Evolutionary conservation across 441 rosid species (phyloP), one percentile per base, ranked within the genome.

Genomic region (Arabidopsis lyrata): DNA sequence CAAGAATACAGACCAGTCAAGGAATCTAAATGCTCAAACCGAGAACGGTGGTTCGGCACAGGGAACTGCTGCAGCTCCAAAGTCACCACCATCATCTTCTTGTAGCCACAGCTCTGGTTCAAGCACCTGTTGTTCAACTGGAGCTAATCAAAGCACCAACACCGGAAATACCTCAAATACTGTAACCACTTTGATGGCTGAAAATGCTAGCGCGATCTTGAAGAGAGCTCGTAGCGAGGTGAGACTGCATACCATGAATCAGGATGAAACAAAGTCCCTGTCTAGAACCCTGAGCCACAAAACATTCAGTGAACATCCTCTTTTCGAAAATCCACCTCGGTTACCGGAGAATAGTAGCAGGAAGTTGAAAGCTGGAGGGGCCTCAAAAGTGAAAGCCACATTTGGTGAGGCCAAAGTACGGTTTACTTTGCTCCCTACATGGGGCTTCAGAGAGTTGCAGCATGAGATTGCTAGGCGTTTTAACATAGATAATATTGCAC

Each of bases 41-140:
- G 91, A 80, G 65, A 77, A 63, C 49, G 83, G 77, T 74, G 18
- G 78, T 56, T 76, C 75, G 69, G 70, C 69, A 70, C 78, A 67
- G 13, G 83, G 74, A 53, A 73, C 78, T 49, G 68, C 84, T 35
- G 78, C 85, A 44, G 81, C 83, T 58, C 82, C 86, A 34, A 83
- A 42, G 56, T 86, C 92, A 42, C 89, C 92, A 27, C 89, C 83
- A 61, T 72, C 92, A 44, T 86, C 95, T 63, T 89, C 97, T 5
- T 75, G 87, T 75, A 86, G 92, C 77, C 93, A 82, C 38, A 89
- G 92, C 85, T 85, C 93, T 39, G 85, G 89, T 54, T 87, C 95
- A 78, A 89, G 86, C 72, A 83, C 86, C 5, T 72, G 86, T 69
- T 85, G 82, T 72, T 85, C 92, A 66, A 83, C 83, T 31, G 86